Percentiles rank a stretch among this genome's conserved stretches.
These are phyloP conservation scores for Torulaspora franciscae DNA, from an alignment of 805 yeast species.

Conservation along the genomic window DNA sequence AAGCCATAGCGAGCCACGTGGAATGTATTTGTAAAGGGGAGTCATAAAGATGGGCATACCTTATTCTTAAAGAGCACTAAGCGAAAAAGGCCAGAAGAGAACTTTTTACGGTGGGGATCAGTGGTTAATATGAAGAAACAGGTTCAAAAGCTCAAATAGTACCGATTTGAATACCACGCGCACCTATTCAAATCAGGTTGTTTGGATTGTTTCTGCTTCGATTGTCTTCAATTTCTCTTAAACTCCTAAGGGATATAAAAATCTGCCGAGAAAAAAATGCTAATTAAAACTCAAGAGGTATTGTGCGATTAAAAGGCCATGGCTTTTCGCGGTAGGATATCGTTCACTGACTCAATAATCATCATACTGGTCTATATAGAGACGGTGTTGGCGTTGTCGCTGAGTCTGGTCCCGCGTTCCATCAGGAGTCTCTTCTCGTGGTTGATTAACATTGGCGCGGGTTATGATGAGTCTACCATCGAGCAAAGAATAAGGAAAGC, in stretches of 20 bases:
- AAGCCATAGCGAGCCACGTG: slow-evolving; percentile 18
- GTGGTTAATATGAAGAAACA: not conserved
- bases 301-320: slow-evolving; percentile 11
- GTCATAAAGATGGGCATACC: slow-evolving; percentile 4
- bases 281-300: not conserved
- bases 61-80: not conserved
- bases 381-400: slow-evolving; percentile 41
- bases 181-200: not conserved
- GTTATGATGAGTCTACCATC: slow-evolving; percentile 19
- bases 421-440: slow-evolving; percentile 38
- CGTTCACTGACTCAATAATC: slow-evolving; percentile 47
- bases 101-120: not conserved
- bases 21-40: slow-evolving; percentile 12
- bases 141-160: not conserved
- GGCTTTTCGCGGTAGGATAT: slow-evolving; percentile 45
- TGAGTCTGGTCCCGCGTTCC: slow-evolving; percentile 43
- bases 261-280: not conserved
- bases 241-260: not conserved
- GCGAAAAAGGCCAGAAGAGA: not conserved
- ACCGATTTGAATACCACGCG: not conserved
- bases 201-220: not conserved
- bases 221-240: not conserved
- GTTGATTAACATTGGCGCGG: slow-evolving; percentile 19
- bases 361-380: slow-evolving; percentile 49
- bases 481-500: slow-evolving; percentile 35